These are phyloP conservation scores for Neopestalotiopsis sp. DNA, from an alignment of 2,329 filamentous ascomycete genomes.

Conservation along the genomic window DNA sequence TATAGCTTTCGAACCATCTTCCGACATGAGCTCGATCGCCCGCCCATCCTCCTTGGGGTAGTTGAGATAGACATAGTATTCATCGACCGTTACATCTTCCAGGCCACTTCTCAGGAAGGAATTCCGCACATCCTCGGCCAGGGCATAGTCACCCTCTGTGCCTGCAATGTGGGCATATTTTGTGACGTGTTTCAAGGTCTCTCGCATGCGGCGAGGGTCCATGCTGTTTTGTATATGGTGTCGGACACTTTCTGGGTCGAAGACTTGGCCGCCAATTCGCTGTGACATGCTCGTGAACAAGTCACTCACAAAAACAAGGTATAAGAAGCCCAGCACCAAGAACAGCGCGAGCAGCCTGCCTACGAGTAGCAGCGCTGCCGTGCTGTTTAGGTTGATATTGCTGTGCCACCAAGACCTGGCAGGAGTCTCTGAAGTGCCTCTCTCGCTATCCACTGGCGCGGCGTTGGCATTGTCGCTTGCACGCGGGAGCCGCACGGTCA, in stretches of 20 bases:
- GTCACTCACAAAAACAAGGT: constrained; percentile 85
- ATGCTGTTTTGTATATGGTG: constrained; percentile 75
- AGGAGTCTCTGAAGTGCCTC: constrained; percentile 25
- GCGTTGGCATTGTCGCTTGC: constrained; percentile 33
- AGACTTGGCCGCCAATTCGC: constrained; percentile 71
- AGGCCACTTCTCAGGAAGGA: constrained; percentile 75
- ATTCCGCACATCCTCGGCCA: constrained; percentile 83
- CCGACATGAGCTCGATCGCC: constrained; percentile 78
- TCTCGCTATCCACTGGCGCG: constrained; percentile 24
- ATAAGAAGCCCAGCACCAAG: constrained; percentile 78
- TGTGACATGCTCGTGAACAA: constrained; percentile 72
- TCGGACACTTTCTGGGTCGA: constrained; percentile 83
- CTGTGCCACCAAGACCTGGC: constrained; percentile 38
- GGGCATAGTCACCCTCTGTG: constrained; percentile 88
- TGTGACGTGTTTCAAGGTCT: constrained; percentile 78
- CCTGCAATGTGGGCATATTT: constrained; percentile 89
- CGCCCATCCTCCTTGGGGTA: constrained; percentile 82
- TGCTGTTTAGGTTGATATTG: constrained; percentile 48
- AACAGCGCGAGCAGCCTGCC: constrained; percentile 77
- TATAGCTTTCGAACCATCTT: constrained; percentile 60
- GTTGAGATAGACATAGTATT: constrained; percentile 90
- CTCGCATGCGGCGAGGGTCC: constrained; percentile 71
- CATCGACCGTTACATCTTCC: constrained; percentile 76
- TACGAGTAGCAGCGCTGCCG: constrained; percentile 63
- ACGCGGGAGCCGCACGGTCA: constrained; percentile 55